Evolutionary conservation across 805 yeast species (phyloP), one percentile per base, ranked within the genome.

Genomic region (Ogataea salicorniae): DNA sequence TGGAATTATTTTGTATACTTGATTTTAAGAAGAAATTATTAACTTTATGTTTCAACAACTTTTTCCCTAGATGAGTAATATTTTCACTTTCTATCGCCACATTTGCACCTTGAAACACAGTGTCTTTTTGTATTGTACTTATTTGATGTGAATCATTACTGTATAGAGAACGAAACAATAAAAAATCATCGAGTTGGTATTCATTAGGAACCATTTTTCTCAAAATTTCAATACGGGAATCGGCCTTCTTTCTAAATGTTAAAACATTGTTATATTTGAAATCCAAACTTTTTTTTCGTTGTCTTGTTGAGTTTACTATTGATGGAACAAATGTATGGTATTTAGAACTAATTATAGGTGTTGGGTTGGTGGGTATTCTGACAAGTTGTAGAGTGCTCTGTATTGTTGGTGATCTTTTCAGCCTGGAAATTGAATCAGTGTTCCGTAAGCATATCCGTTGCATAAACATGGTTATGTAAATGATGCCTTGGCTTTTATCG

Each of bases 101-200:
- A 13, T 35, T 31, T 3, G 43, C 29, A 17, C 45, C 43, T 9
- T 8, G 40, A 31, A 36, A 42, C 6, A 34, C 31, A 17, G 16
- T 8, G 22, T 52, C 60, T 8, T 17, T 34, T 4, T 50, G 39
- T 11, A 46, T 46, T 1, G 58, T 57, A 41, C 48, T 42, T 11
- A 52, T 34, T 3, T 37, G 41, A 13, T 29, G 26, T n/a, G 41
- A 18, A 7, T 51, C 46, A 17, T 50, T 45, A n/a, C 40, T 47
- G 45, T 62, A 62, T 2, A 61, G 34, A 36, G 62, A 57, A 14
- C 54, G 50, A 29, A 56, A 58, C 7, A 61, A 41, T 17, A 61
- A 16, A 18, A 46, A 41, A 29, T 57, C 56, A 6, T 49, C 50
- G 11, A 64, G 45, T 39, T 46, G 41, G 37, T 48, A 63, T 33